Percentiles rank a stretch among this genome's conserved stretches.
These are phyloP conservation scores for Talaromyces funiculosus DNA, from an alignment of 2,329 filamentous ascomycete species.

Conservation along the genomic window DNA sequence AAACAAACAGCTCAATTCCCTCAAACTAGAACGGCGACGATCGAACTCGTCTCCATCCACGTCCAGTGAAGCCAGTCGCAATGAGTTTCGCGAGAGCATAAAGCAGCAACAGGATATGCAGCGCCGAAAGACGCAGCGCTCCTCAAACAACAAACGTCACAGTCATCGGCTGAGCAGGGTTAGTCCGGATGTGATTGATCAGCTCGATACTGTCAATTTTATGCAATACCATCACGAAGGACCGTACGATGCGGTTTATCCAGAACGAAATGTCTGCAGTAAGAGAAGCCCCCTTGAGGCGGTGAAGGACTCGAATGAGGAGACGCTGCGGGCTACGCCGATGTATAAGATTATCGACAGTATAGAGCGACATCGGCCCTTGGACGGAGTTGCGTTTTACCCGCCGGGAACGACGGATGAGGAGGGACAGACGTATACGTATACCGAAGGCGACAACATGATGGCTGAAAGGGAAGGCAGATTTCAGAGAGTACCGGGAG, in stretches of 20 bases:
- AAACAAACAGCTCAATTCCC: background rate
- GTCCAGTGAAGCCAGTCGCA: conserved; percentile 9
- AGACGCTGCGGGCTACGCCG: conserved; percentile 76
- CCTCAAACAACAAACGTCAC: conserved; percentile 33
- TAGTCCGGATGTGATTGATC: conserved; percentile 72
- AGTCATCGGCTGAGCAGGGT: conserved; percentile 61
- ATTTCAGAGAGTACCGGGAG: conserved; percentile 68
- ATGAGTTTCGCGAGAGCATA: conserved; percentile 14
- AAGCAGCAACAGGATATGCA: conserved; percentile 13
- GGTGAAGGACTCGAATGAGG: conserved; percentile 64
- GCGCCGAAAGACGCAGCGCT: conserved; percentile 7
- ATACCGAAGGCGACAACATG: conserved; percentile 80
- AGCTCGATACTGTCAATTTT: conserved; percentile 62
- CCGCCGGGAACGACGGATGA: conserved; percentile 66
- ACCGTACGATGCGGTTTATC: conserved; percentile 77
- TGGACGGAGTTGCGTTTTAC: conserved; percentile 74
- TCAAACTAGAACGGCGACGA: conserved; percentile 6
- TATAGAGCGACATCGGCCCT: conserved; percentile 64
- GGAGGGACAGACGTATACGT: conserved; percentile 65
- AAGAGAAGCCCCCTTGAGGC: conserved; percentile 68
- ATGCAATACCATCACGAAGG: conserved; percentile 80
- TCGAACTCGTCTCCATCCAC: conserved; percentile 7
- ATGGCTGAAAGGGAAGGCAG: conserved; percentile 62
- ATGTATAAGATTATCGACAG: conserved; percentile 70
- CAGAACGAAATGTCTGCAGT: conserved; percentile 63